Conservation (phyloP, 495 filamentous ascomycete species). For the Hyaloscypha finlandica region DNA sequence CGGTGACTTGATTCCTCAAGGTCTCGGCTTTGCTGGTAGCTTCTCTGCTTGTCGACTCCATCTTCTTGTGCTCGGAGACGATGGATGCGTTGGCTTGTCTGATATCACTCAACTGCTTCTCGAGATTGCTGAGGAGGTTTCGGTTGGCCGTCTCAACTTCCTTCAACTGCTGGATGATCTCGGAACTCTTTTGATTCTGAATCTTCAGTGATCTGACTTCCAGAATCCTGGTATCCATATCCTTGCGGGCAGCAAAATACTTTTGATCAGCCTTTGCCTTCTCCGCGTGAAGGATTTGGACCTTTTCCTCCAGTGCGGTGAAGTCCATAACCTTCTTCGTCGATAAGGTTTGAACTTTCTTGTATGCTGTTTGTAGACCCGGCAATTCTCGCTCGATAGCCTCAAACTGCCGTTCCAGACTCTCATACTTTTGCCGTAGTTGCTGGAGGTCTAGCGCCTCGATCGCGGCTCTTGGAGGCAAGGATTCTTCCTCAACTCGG, state of each 20-base stretch:
- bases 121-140: constrained; percentile 71
- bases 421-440: constrained; percentile 69
- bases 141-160: constrained; percentile 71
- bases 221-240: constrained; percentile 76
- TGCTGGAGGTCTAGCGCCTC: constrained; percentile 62
- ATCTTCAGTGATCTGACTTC: constrained; percentile 75
- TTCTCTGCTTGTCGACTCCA: constrained; percentile 72
- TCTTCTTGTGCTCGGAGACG: constrained; percentile 64
- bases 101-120: constrained; percentile 84
- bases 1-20: constrained; percentile 72
- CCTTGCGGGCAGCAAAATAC: constrained; percentile 93
- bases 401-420: constrained; percentile 73
- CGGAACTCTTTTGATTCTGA: constrained; percentile 87
- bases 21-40: constrained; percentile 66
- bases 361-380: constrained; percentile 83
- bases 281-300: constrained; percentile 74
- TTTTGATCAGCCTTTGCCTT: constrained; percentile 97
- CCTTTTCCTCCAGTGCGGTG: constrained; percentile 72
- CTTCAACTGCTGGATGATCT: constrained; percentile 91
- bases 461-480: constrained; percentile 49
- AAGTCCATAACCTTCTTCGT: constrained; percentile 83
- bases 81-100: constrained; percentile 71
- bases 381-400: constrained; percentile 85
- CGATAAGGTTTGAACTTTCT: constrained; percentile 79
- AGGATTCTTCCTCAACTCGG: constrained; percentile 43